Percentiles rank a stretch among this genome's conserved stretches.
phyloP scores from a whole-genome alignment of 2,329 filamentous ascomycete genomes.

The Dothiorella sarmentorum region DNA sequence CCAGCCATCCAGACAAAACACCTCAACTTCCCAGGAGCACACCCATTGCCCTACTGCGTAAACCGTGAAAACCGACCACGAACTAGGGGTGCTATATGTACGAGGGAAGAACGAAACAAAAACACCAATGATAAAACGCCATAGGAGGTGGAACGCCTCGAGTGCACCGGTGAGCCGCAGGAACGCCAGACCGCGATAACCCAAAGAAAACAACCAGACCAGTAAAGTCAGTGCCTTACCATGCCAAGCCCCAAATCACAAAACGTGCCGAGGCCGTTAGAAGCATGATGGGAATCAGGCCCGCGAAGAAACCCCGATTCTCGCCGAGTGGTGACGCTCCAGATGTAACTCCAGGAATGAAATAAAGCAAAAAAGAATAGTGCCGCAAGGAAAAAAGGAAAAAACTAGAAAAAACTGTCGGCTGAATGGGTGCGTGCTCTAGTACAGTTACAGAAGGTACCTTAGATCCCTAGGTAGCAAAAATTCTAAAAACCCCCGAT shows the following conservation, averaged over 20 bases:
- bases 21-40: no score
- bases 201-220: not conserved
- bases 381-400: not conserved
- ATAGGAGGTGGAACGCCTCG: not conserved
- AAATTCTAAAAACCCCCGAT: constrained; percentile 9
- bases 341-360: not conserved
- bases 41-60: no score
- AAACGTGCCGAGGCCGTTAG: constrained; percentile 4
- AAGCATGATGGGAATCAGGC: constrained; percentile 1
- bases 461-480: constrained; percentile 13
- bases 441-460: constrained; percentile 17
- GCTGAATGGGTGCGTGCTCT: not conserved
- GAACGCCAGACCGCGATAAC: constrained; percentile 6
- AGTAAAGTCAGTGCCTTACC: constrained; percentile 1
- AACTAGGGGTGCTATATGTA: constrained; percentile 6
- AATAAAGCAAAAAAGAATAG: not conserved
- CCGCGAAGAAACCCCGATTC: not conserved
- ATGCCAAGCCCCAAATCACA: constrained; percentile 12
- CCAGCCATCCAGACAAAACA: no score
- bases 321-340: not conserved
- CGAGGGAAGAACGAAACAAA: not conserved
- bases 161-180: not conserved
- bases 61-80: no score
- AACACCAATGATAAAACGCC: not conserved
- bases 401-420: not conserved